Percentiles rank a stretch among this genome's conserved stretches.
Evolutionary conservation across 352 stramenopile genomes (phyloP).

Genomic region (Phytophthora boehmeriae): DNA sequence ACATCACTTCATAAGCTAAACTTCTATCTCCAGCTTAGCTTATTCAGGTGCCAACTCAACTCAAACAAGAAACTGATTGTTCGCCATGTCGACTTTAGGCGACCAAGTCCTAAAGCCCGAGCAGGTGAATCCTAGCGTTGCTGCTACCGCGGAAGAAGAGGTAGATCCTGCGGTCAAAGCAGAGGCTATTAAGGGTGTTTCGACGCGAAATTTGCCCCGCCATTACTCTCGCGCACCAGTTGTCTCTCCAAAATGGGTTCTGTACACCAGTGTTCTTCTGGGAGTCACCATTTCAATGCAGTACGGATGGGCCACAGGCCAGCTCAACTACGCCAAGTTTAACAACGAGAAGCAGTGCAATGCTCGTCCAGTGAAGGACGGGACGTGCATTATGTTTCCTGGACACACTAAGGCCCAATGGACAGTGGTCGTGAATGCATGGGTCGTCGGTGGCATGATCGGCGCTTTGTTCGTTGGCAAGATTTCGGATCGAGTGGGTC

Average conservation of each 20-base stretch:
- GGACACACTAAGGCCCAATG: conserved; percentile 35
- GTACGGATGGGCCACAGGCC: conserved; percentile 38
- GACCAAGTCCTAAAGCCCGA: conserved; percentile 16
- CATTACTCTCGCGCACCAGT: conserved; percentile 21
- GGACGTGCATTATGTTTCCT: conserved; percentile 42
- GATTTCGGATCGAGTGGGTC: conserved; percentile 40
- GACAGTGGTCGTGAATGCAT: conserved; percentile 44
- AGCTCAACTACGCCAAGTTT: conserved; percentile 40
- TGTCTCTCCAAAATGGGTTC: conserved; percentile 31
- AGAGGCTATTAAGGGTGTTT: conserved; percentile 13
- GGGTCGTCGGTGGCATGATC: conserved; percentile 47
- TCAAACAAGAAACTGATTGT: background rate
- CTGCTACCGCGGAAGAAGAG: background rate
- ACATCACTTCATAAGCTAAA: conserved; percentile 13
- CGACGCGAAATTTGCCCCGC: conserved; percentile 23
- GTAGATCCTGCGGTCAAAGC: conserved; percentile 8
- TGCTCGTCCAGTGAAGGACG: conserved; percentile 14
- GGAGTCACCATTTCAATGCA: conserved; percentile 29
- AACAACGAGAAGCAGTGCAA: conserved; percentile 32
- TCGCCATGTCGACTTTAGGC: conserved; percentile 15
- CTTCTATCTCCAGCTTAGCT: conserved; percentile 6
- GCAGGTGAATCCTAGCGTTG: conserved; percentile 15
- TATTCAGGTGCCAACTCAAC: background rate
- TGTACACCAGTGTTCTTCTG: conserved; percentile 32
- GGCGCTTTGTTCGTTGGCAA: conserved; percentile 32